Base-by-base conservation (phyloP, 2,329 filamentous ascomycete species). In the Pestalotiopsis sp. region DNA sequence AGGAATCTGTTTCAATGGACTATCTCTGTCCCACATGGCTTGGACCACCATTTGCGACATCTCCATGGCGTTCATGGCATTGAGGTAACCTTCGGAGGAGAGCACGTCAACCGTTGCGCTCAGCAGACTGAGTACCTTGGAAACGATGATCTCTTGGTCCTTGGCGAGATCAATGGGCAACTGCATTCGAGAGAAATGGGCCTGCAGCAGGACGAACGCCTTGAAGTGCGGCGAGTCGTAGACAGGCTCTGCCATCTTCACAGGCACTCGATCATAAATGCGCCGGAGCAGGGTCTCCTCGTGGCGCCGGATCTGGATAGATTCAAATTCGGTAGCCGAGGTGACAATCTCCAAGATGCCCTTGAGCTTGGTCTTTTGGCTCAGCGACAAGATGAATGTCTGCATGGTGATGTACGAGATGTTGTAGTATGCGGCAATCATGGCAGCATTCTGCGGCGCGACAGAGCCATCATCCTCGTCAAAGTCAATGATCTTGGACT, bases 321-420 rank as follows among this genome's bases (percentile, higher is more conserved):
- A 89, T 80, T 99, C 97, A 70, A 98, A 99, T 78, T 99, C 96
- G 1, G 94, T 97, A 4, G 97, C 97, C 0, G 96, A 97, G 1
- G 96, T 98, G 70, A 98, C 91, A 75, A 99, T 98, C 81, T 99
- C 96, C 67, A 99, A 86, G 58, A 99, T 95, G 61, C 94, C 94
- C 87, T 99, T 99, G 72, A 99, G 89, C 84, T 97, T 98, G 3
- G 95, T 98, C 74, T 92, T 92, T 57, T 90, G 90, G 67, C 90
- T 95, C 61, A 99, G 87, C 14, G 96, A 99, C 67, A 99, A 86
- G 65, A 99, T 85, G 86, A 99, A 95, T 0, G 96, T 99, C 82
- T 99, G 95, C 95, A 99, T 99, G 2, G 96, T 99, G 79, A 97
- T 93, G 83, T 98, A 98, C 5, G 95, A 98, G 77, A 99, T 97